Evolutionary conservation across 495 filamentous ascomycete genomes (phyloP).

Genomic region (Chaetomium tenue): DNA sequence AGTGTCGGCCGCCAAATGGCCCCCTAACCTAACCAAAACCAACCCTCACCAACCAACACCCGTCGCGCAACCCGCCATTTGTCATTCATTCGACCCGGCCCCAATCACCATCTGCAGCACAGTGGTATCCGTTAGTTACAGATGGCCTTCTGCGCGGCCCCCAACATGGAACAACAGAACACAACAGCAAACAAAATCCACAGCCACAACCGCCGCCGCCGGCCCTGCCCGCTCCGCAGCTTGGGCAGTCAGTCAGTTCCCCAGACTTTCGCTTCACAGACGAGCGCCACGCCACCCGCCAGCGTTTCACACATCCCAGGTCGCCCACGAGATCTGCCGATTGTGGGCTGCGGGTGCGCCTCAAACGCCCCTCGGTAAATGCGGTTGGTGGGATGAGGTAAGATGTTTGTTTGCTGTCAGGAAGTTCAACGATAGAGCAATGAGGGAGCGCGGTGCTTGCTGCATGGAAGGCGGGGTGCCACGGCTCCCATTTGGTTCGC

Average conservation of each 20-base stretch:
- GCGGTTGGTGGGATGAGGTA: no score
- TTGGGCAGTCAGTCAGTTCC: neutral
- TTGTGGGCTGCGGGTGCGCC: no score
- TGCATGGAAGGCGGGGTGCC: no score
- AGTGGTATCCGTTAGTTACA: neutral
- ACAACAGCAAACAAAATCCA: no score
- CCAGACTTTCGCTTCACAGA: neutral
- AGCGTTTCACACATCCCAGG: neutral
- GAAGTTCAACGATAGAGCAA: no score
- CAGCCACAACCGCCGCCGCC: neutral
- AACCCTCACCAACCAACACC: neutral
- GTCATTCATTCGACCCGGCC: neutral
- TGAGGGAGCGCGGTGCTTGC: no score
- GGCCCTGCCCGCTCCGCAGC: neutral
- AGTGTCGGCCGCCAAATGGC: no score
- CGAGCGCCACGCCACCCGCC: neutral
- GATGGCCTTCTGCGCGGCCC: slow-evolving; percentile 1
- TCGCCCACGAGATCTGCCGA: neutral
- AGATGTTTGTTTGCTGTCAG: no score
- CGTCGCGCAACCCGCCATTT: neutral
- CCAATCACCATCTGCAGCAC: neutral
- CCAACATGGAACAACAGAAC: neutral
- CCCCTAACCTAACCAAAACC: neutral
- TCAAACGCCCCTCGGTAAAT: no score
- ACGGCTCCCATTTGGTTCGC: no score